Percentiles rank a stretch among this genome's conserved stretches.
Conservation (phyloP, 768 basidiomycete species). For the Leccinum disarticulatum region DNA sequence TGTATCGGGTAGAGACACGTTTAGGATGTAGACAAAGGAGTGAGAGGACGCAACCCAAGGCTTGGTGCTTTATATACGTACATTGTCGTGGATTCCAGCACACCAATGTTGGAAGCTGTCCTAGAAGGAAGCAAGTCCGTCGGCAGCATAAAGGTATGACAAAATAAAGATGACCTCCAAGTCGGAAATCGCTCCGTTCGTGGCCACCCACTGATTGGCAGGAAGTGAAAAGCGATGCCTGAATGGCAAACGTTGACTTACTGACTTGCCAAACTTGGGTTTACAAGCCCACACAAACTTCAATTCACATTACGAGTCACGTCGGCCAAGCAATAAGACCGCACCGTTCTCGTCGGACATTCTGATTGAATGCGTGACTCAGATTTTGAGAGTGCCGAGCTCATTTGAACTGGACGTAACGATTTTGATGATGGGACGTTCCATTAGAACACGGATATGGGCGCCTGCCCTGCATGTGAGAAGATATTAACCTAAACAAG, state of each 20-base stretch:
- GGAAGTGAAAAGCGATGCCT: not conserved
- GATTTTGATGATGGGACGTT: not conserved
- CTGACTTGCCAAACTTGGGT: not conserved
- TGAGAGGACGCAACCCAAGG: not conserved
- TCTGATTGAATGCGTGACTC: not conserved
- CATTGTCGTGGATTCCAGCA: not conserved
- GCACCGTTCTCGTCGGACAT: not conserved
- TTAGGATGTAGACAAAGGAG: not conserved
- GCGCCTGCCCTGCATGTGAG: not conserved
- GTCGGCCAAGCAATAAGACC: not conserved
- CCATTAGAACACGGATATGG: not conserved
- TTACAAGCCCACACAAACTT: too few relatives aligned
- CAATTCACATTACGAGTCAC: not conserved
- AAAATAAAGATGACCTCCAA: not conserved
- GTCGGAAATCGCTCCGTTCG: not conserved
- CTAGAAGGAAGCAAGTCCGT: not conserved
- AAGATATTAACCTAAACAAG: not conserved
- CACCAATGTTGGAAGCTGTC: not conserved
- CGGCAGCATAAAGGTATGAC: not conserved
- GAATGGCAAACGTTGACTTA: not conserved
- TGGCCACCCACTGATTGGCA: not conserved
- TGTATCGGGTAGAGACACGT: conserved; percentile 30
- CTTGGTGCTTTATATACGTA: not conserved
- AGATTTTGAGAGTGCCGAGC: not conserved
- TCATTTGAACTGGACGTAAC: not conserved